A percentile compares a stretch with the other conserved stretches of the same genome.
phyloP scores from a whole-genome alignment of 176 grass and related monocot species.

The Bothriochloa decipiens region DNA sequence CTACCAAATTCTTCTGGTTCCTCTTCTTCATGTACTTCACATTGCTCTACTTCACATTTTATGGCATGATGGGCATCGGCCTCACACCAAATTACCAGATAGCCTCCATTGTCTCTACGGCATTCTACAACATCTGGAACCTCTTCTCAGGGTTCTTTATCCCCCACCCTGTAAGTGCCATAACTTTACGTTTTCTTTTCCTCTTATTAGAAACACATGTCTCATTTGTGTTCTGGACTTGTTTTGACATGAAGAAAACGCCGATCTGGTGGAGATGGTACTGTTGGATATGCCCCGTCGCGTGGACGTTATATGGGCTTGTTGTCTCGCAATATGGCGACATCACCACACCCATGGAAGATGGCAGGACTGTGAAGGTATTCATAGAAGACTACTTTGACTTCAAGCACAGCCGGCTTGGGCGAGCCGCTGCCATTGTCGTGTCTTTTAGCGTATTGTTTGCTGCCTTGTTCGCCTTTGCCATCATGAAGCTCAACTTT shows the following conservation, averaged over 20 bases:
- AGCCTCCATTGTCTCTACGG: background rate
- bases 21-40: slow-evolving; percentile 16
- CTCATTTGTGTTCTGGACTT: background rate
- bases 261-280: slow-evolving; percentile 70
- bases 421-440: slow-evolving; percentile 43
- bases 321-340: slow-evolving; percentile 57
- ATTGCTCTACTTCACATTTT: slow-evolving; percentile 6
- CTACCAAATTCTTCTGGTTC: slow-evolving; percentile 15
- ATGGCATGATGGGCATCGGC: background rate
- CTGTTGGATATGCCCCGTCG: slow-evolving; percentile 46
- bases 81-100: background rate
- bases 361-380: background rate
- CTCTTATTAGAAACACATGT: background rate
- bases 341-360: background rate
- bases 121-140: slow-evolving; percentile 3
- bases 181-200: background rate
- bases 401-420: slow-evolving; percentile 49
- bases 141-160: slow-evolving; percentile 9
- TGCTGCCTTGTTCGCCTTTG: slow-evolving; percentile 47
- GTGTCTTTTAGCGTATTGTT: slow-evolving; percentile 48
- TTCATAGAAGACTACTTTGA: slow-evolving; percentile 51
- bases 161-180: background rate
- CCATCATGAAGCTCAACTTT: slow-evolving; percentile 56
- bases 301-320: slow-evolving; percentile 62
- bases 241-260: slow-evolving; percentile 29